Percentiles rank a stretch among this genome's conserved stretches.
These are phyloP conservation scores for Schizothecium vesticola DNA, from an alignment of 495 filamentous ascomycete genomes.

Conservation along the genomic window DNA sequence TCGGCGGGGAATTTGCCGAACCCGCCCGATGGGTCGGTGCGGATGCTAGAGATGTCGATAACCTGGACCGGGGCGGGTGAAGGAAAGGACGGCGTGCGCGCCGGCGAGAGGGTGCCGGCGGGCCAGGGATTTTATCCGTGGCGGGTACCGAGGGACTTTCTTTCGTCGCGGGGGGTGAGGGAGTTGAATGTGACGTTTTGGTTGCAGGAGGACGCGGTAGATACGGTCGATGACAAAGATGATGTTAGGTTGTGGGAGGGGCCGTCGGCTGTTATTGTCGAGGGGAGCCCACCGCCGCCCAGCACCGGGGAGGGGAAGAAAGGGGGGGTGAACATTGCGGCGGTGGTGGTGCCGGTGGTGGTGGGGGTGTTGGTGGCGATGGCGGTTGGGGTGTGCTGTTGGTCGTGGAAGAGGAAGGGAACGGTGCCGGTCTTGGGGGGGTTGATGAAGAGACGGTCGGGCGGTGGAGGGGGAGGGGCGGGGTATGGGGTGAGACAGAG, in stretches of 20 bases:
- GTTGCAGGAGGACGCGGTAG: constrained; percentile 12
- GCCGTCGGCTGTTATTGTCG: constrained; percentile 15
- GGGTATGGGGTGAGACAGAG: constrained; percentile 29
- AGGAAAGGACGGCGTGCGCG: background rate
- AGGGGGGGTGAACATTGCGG: constrained; percentile 5
- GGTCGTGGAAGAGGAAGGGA: constrained; percentile 15
- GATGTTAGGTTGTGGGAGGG: constrained; percentile 5
- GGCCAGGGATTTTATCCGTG: constrained; percentile 23
- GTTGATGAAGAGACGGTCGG: background rate
- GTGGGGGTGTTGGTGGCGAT: constrained; percentile 12
- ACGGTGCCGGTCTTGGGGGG: constrained; percentile 15
- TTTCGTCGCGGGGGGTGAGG: background rate
- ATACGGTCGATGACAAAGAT: background rate
- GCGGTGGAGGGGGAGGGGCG: constrained; percentile 9
- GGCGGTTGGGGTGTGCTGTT: constrained; percentile 14
- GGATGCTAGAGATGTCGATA: background rate
- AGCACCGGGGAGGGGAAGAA: background rate
- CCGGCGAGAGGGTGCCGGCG: constrained; percentile 12
- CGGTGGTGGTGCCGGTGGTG: constrained; percentile 23
- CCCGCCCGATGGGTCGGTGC: background rate
- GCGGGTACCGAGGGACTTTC: constrained; percentile 18
- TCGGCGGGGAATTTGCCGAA: background rate
- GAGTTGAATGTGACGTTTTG: constrained; percentile 15
- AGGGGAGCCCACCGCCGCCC: background rate
- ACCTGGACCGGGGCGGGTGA: background rate